Evolutionary conservation across 768 basidiomycete genomes (phyloP).

Genomic region (Psilocybe cubensis): DNA sequence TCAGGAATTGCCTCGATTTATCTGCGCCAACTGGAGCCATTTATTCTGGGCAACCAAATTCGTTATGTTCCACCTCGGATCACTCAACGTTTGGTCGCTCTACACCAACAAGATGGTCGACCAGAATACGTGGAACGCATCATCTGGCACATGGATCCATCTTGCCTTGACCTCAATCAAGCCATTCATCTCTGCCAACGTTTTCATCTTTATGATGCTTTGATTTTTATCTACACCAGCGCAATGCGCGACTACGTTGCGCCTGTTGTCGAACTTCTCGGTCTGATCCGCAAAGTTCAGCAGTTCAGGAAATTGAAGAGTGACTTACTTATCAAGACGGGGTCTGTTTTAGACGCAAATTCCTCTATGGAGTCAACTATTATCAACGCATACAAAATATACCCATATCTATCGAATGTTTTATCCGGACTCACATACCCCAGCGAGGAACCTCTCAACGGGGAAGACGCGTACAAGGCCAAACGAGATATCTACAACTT

Average conservation of each 20-base stretch:
- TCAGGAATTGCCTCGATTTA: constrained; percentile 85
- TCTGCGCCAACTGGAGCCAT: constrained; percentile 78
- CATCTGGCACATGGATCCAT: constrained; percentile 96
- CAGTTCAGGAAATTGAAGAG: constrained; percentile 47
- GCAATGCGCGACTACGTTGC: constrained; percentile 88
- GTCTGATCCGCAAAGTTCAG: constrained; percentile 71
- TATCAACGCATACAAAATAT: constrained; percentile 89
- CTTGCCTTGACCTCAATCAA: constrained; percentile 92
- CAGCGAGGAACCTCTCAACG: constrained; percentile 70
- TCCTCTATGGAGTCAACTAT: constrained; percentile 56
- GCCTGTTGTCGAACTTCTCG: constrained; percentile 84
- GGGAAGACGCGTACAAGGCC: constrained; percentile 68
- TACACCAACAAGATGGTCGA: constrained; percentile 73
- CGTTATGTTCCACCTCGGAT: constrained; percentile 83
- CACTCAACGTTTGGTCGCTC: constrained; percentile 78
- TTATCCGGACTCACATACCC: constrained; percentile 89
- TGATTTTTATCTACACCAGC: constrained; percentile 92
- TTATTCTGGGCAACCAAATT: constrained; percentile 77
- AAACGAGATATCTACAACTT: constrained; percentile 80
- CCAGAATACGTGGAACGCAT: constrained; percentile 83
- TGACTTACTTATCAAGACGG: constrained; percentile 32
- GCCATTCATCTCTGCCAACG: constrained; percentile 84
- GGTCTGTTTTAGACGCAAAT: constrained; percentile 31
- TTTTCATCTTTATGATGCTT: constrained; percentile 87
- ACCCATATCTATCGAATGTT: constrained; percentile 80